phyloP scores from a whole-genome alignment of 495 filamentous ascomycete species.

The Aspergillus bertholletiae region DNA sequence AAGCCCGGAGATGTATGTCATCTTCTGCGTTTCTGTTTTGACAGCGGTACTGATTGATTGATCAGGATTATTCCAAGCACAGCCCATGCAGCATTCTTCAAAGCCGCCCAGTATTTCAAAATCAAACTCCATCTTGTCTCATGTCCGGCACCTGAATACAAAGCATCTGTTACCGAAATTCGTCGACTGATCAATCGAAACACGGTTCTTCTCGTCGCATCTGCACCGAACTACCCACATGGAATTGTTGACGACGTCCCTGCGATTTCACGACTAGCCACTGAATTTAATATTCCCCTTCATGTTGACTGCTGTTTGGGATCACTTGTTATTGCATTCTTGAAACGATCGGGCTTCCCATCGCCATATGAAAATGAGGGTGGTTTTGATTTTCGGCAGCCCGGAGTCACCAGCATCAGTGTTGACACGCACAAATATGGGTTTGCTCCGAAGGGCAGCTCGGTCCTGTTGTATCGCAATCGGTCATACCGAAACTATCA shows the following conservation, averaged over 20 bases:
- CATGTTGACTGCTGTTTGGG: constrained; percentile 98
- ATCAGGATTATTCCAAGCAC: constrained; percentile 92
- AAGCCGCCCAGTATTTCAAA: constrained; percentile 90
- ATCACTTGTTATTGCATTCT: constrained; percentile 89
- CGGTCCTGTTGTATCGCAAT: constrained; percentile 84
- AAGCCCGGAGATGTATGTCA: constrained; percentile 77
- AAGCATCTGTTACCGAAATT: constrained; percentile 73
- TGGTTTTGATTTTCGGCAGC: constrained; percentile 89
- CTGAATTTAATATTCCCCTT: constrained; percentile 73
- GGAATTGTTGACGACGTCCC: constrained; percentile 96
- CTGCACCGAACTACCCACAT: constrained; percentile 95
- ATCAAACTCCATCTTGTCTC: constrained; percentile 88
- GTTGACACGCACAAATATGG: constrained; percentile 99
- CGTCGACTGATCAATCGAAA: constrained; percentile 89
- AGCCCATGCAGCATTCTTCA: constrained; percentile 92
- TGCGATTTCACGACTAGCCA: constrained; percentile 77
- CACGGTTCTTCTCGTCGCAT: constrained; percentile 90
- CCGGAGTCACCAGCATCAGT: constrained; percentile 89
- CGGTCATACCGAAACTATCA: constrained; percentile 75
- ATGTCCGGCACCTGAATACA: constrained; percentile 80
- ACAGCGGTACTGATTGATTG: no score
- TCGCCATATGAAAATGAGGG: constrained; percentile 59
- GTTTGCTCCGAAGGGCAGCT: constrained; percentile 96
- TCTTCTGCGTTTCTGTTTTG: constrained; percentile 5
- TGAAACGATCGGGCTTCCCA: constrained; percentile 82